Conservation (phyloP, 2,329 filamentous ascomycete species). For the Neurospora sp. region DNA sequence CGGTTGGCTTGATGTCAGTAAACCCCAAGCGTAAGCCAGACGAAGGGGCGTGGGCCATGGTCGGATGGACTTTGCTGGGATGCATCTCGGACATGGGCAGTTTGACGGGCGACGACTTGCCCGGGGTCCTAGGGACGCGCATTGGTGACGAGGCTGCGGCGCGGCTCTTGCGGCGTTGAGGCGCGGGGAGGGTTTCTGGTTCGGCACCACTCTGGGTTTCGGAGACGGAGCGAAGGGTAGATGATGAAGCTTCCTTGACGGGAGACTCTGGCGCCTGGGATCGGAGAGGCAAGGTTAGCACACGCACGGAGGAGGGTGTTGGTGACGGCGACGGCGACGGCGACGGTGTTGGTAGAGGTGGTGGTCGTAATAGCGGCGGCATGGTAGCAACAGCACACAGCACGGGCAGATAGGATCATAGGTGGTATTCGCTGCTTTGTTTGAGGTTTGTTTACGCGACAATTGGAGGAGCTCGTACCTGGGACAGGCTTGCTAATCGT, state of each 20-base stretch:
- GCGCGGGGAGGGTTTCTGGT: neutral
- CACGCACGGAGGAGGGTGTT: neutral
- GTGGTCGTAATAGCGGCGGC: neutral
- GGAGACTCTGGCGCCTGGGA: neutral
- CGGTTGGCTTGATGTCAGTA: conserved; percentile 56
- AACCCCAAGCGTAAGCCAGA: conserved; percentile 78
- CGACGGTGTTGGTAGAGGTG: conserved; percentile 4
- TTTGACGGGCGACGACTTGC: conserved; percentile 54
- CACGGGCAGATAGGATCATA: conserved; percentile 2
- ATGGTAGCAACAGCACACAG: conserved; percentile 5
- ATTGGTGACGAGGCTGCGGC: conserved; percentile 24
- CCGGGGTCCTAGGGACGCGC: conserved; percentile 45
- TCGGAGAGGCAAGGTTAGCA: neutral
- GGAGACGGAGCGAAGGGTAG: neutral
- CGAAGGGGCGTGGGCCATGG: conserved; percentile 60
- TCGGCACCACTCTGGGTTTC: neutral
- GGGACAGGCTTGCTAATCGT: conserved; percentile 31
- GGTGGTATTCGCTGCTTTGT: neutral
- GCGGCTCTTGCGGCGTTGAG: neutral
- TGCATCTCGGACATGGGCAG: conserved; percentile 81
- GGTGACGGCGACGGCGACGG: neutral
- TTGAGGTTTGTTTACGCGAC: neutral
- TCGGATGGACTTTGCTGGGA: conserved; percentile 70
- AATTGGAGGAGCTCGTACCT: conserved; percentile 22
- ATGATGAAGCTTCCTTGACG: neutral